phyloP scores from a whole-genome alignment of 257 asterid species.

The Anisodus acutangulus region DNA sequence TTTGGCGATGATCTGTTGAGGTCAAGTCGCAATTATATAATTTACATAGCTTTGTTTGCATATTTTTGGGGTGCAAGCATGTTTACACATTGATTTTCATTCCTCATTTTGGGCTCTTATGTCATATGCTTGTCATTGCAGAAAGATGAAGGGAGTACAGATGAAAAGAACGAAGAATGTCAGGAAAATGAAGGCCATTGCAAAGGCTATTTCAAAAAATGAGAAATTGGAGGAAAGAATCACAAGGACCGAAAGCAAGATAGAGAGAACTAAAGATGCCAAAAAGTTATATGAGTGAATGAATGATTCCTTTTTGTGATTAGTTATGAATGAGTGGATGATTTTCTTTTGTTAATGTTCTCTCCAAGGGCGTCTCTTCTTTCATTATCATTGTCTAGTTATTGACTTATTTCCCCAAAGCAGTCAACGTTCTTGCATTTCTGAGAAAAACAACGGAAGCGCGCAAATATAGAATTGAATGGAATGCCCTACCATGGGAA shows the following conservation, averaged over 20 bases:
- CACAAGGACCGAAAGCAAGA: slow-evolving; percentile 59
- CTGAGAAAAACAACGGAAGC: neutral
- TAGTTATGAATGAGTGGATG: neutral
- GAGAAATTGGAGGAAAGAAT: slow-evolving; percentile 57
- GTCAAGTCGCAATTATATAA: neutral
- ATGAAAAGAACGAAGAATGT: slow-evolving; percentile 74
- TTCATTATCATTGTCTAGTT: neutral
- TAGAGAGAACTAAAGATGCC: slow-evolving; percentile 55
- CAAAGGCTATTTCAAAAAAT: slow-evolving; percentile 58
- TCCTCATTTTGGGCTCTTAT: neutral
- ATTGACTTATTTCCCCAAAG: neutral
- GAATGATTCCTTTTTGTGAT: neutral
- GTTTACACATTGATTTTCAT: neutral
- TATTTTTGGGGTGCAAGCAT: neutral
- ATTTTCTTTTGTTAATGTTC: neutral
- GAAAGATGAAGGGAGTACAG: slow-evolving; percentile 58
- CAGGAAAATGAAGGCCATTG: slow-evolving; percentile 69
- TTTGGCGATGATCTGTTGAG: neutral
- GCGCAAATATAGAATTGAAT: neutral
- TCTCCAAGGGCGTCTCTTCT: neutral
- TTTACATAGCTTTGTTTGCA: neutral
- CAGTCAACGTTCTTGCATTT: neutral
- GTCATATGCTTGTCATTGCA: slow-evolving; percentile 35
- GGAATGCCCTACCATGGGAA: neutral
- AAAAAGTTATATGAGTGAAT: slow-evolving; percentile 57